Evolutionary conservation across 768 basidiomycete genomes (phyloP), one percentile per base, ranked within the genome.

Genomic region (Tricholoma sp.): DNA sequence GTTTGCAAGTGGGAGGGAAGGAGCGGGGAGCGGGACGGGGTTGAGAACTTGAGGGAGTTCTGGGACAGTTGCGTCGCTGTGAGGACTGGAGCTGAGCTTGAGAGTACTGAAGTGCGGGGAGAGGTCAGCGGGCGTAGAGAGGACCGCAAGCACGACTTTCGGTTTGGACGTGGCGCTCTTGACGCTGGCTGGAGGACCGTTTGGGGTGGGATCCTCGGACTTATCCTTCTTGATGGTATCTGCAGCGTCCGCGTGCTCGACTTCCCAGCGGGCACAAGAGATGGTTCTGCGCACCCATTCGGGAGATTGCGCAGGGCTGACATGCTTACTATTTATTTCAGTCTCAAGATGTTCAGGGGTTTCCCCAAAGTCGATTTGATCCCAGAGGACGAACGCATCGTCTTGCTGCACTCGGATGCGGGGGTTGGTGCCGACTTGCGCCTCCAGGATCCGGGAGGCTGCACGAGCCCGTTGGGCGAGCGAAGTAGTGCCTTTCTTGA

Each of bases 381-480:
- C 90, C 91, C 91, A 94, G 24, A 81, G 82, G 29, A 91, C 85
- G 67, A 86, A 92, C 1, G 89, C 91, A 45, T 89, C 85, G 63
- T 93, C 91, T 27, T 83, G 79, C 70, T 92, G 91, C 16, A 93
- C 89, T 8, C 84, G 79, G 54, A 93, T 89, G 59, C 90, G 86
- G 3, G 85, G 80, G 65, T 93, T 92, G 21, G 83, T 79, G 31
- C 91, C 91, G 37, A 94, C 90, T 70, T 91, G 88, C 0, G 86
- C 85, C 69, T 97, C 94, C 43, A 97, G 80, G 53, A 93, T 85
- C 21, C 94, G 86, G 10, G 94, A 93, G 11, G 94, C 94, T 0
- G 87, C 79, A 19, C 94, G 88, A 1, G 94, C 94, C 24, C 86
- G 84, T 66, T 89, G 83, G 0, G 94, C 91, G 10, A 93, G 79